A percentile compares a stretch with the other conserved stretches of the same genome.
Conservation (phyloP, 345 rosid genomes). For the Eucalyptus virginea region DNA sequence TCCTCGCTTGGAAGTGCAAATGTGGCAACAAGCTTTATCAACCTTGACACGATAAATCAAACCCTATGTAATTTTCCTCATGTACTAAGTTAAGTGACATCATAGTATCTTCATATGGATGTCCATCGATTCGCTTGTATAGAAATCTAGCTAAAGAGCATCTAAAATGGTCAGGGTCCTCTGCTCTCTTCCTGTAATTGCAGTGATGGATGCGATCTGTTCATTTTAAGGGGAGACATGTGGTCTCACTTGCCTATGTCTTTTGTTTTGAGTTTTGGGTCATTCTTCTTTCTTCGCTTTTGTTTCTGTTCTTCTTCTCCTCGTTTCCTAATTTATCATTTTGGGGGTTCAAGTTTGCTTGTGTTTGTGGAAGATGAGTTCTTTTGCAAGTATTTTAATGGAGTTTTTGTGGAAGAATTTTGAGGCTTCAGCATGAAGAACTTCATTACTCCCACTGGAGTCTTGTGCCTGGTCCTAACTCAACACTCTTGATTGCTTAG, state of each 20-base stretch:
- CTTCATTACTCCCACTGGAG: background rate
- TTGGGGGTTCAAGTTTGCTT: background rate
- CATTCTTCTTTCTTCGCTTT: background rate
- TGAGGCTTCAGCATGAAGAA: background rate
- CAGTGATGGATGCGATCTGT: background rate
- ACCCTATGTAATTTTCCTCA: background rate
- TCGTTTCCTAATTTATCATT: background rate
- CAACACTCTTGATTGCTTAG: background rate
- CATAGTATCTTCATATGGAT: background rate
- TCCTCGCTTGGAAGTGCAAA: conserved; percentile 36
- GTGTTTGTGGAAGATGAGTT: background rate
- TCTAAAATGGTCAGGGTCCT: background rate
- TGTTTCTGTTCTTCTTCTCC: background rate
- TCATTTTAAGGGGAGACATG: background rate
- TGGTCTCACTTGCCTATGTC: background rate
- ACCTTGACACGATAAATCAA: background rate
- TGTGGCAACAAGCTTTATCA: conserved; percentile 26
- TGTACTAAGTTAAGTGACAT: background rate
- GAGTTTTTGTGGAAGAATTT: background rate
- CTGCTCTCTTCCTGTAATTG: background rate
- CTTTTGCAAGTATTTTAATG: background rate
- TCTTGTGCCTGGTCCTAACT: background rate
- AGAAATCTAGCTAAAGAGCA: background rate
- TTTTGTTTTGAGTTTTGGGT: background rate
- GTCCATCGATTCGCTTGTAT: background rate